A percentile compares a stretch with the other conserved stretches of the same genome.
phyloP scores from a whole-genome alignment of 192 early-diverging fungal species.

The Tieghemiomyces parasiticus region DNA sequence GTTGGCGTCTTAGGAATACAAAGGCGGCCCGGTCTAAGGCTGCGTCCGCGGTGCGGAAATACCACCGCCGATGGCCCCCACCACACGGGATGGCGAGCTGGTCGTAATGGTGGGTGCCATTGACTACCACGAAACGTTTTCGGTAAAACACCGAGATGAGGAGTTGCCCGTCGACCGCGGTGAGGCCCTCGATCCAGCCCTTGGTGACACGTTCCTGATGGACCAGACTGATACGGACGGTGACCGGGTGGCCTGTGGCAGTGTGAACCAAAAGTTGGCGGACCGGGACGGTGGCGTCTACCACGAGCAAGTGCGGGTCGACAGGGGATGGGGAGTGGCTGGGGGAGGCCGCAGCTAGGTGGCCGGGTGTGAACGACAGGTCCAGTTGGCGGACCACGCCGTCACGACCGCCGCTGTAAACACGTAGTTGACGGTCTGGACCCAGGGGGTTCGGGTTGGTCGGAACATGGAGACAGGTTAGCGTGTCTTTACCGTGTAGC shows the following conservation, averaged over 20 bases:
- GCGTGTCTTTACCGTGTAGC: slow-evolving; percentile 1
- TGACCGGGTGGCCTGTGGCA: neutral
- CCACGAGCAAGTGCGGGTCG: no score
- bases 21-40: slow-evolving; percentile 33
- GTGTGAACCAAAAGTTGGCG: neutral
- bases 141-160: slow-evolving; percentile 57
- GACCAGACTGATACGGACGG: no score
- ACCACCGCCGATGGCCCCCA: slow-evolving; percentile 58
- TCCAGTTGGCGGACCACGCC: slow-evolving; percentile 12
- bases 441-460: no score
- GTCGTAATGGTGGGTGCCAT: slow-evolving; percentile 48
- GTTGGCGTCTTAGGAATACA: slow-evolving; percentile 32
- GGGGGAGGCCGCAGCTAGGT: no score
- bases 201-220: slow-evolving; percentile 49
- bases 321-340: no score
- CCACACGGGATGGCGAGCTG: slow-evolving; percentile 57
- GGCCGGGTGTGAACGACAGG: no score
- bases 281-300: no score
- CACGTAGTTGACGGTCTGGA: slow-evolving; percentile 6
- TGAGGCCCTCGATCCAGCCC: slow-evolving; percentile 53
- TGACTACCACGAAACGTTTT: slow-evolving; percentile 53
- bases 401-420: slow-evolving; percentile 18
- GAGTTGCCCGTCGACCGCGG: slow-evolving; percentile 33
- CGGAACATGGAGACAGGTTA: neutral
- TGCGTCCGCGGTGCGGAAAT: slow-evolving; percentile 33